Evolutionary conservation across 73 alveolate species (phyloP).

Genomic region (Tetrahymena elliotti): DNA sequence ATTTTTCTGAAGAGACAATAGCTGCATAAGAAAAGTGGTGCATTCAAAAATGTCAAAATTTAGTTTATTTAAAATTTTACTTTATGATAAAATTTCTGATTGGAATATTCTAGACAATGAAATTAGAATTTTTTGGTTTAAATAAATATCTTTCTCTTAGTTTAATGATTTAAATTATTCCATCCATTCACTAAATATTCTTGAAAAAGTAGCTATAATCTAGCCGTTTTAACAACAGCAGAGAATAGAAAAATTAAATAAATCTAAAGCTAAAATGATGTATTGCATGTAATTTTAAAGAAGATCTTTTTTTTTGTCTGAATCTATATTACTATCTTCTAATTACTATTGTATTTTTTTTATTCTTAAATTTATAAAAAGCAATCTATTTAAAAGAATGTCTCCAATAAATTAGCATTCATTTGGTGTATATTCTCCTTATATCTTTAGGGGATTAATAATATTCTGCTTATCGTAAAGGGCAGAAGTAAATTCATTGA

Average conservation of each 20-base stretch:
- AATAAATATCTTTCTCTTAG: background rate
- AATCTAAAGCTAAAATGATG: background rate
- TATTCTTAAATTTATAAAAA: background rate
- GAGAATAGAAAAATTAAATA: background rate
- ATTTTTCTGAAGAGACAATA: background rate
- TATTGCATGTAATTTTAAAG: background rate
- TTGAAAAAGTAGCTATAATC: background rate
- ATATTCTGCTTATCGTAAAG: background rate
- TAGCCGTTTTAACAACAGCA: background rate
- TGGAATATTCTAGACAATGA: background rate
- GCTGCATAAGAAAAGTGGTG: background rate
- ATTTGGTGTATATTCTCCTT: background rate
- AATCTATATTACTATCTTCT: background rate
- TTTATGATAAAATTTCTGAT: background rate
- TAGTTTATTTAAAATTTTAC: background rate
- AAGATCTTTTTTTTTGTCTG: background rate
- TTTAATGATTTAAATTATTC: background rate
- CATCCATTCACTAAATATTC: background rate
- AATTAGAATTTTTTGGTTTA: background rate
- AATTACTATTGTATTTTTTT: background rate
- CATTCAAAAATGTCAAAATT: background rate
- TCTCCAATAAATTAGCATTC: background rate
- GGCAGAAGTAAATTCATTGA: background rate
- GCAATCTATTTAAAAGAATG: background rate
- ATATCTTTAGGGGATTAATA: background rate